Base-by-base conservation (phyloP, 2,329 filamentous ascomycete species). In the Aspergillus pseudonomiae region DNA sequence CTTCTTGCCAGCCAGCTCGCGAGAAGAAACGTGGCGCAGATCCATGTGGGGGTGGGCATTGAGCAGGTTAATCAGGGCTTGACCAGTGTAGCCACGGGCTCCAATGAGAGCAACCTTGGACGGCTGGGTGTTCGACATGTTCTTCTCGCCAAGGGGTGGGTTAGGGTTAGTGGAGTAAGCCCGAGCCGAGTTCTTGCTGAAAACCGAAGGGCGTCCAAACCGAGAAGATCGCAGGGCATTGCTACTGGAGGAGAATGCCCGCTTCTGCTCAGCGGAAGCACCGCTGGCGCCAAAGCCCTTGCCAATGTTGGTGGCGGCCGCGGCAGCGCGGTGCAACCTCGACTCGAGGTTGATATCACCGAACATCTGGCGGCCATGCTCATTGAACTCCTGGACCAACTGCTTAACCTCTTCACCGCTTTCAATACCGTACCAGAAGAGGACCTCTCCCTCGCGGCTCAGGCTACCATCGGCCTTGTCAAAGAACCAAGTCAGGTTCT, bases 401-500 rank as follows among this genome's bases (percentile, higher is more conserved):
- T 91, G 86, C 71, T 90, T 89, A 26, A 97, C 90, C 77, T 96
- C 91, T 58, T 92, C 89, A 36, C 90, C 88, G 60, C 89, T 89
- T 68, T 95, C 91, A 63, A 95, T 88, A 59, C 94, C 94, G 78
- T 96, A 97, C 91, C 94, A 98, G 84, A 98, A 98, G 74, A 98
- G 89, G 45, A 97, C 92, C 74, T 94, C 92, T 63, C 93, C 93
- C 70, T 92, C 89, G 61, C 89, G 88, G 66, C 91, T 92, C 72
- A 97, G 86, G 79, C 92, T 97, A 62, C 95, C 94, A 71, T 97
- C 93, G 11, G 94, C 91, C 85, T 97, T 97, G 80, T 97, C 94
- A 70, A 96, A 96, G 84, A 98, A 97, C 95, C 94, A 98, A 12
- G 93, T 94, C 72, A 98, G 84, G 78, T 98, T 97, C 85, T 98